Conservation (phyloP, 164 flowering plant genomes). For the Dillenia suffruticosa region DNA sequence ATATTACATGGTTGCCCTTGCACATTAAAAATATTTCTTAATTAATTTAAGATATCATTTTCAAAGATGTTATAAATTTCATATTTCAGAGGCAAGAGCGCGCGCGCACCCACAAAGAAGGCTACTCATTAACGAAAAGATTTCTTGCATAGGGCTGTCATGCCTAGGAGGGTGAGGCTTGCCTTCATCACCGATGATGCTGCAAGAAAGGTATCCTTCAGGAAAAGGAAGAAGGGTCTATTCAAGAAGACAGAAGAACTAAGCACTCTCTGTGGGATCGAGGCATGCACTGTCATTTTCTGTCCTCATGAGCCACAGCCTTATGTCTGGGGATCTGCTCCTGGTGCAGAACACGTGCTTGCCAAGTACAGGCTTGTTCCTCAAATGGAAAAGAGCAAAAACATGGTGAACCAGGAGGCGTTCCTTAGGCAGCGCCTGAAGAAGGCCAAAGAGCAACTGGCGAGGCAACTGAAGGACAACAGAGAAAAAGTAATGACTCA, state of each 20-base stretch:
- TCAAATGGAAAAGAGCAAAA: conserved; percentile 32
- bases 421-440: conserved; percentile 23
- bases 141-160: neutral
- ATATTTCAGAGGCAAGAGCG: no score
- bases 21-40: no score
- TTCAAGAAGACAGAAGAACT: conserved; percentile 41
- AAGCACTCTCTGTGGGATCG: conserved; percentile 33
- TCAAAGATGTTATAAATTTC: no score
- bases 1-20: no score
- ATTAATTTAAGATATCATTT: no score
- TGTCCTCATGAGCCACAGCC: conserved; percentile 27
- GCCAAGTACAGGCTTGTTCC: conserved; percentile 22
- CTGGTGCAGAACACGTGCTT: conserved; percentile 22
- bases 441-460: conserved; percentile 25
- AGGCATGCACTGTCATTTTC: conserved; percentile 33
- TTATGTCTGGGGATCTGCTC: conserved; percentile 32
- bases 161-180: conserved; percentile 39
- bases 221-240: conserved; percentile 43
- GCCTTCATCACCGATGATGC: conserved; percentile 32
- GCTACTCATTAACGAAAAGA: no score
- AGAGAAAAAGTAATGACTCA: conserved; percentile 20
- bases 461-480: conserved; percentile 24
- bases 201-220: conserved; percentile 34
- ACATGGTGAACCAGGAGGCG: conserved; percentile 38
- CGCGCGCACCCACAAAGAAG: no score